phyloP scores from a whole-genome alignment of 352 stramenopile genomes.

The Pelagophyceae sp. region DNA sequence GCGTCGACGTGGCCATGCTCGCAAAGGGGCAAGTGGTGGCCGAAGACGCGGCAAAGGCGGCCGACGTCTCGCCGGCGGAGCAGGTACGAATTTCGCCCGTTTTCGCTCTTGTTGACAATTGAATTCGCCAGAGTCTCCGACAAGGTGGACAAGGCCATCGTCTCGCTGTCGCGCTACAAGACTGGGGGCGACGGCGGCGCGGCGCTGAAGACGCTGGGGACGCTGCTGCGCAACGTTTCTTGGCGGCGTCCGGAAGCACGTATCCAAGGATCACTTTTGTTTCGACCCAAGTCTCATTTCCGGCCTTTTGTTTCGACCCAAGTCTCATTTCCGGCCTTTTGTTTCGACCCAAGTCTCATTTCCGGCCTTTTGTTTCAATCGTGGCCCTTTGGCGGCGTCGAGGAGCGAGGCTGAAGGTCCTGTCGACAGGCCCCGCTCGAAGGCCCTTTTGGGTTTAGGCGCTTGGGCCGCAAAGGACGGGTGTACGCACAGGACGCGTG shows the following conservation, averaged over 20 bases:
- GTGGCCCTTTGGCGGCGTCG: too few relatives aligned
- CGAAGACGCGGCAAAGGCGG: neutral
- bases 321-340: too few relatives aligned
- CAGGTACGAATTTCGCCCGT: too few relatives aligned
- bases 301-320: too few relatives aligned
- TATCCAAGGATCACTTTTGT: slow-evolving; percentile 19
- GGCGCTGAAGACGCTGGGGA: slow-evolving; percentile 35
- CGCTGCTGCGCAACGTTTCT: slow-evolving; percentile 36
- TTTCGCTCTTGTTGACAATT: too few relatives aligned
- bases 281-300: neutral
- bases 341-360: neutral
- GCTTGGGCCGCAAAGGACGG: too few relatives aligned
- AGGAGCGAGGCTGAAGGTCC: too few relatives aligned
- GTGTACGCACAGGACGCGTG: too few relatives aligned
- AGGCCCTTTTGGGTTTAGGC: too few relatives aligned
- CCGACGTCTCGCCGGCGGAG: neutral
- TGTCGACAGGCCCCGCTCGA: too few relatives aligned
- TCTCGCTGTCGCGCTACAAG: neutral
- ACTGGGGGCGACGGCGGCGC: slow-evolving; percentile 23
- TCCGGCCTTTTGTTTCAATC: neutral
- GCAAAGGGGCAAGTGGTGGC: neutral
- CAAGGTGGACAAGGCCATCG: slow-evolving; percentile 16
- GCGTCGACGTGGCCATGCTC: slow-evolving; percentile 7
- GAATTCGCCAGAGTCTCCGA: neutral
- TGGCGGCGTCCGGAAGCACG: too few relatives aligned